Conservation (phyloP, 208 protist species). For the Acanthamoeba royreba region DNA sequence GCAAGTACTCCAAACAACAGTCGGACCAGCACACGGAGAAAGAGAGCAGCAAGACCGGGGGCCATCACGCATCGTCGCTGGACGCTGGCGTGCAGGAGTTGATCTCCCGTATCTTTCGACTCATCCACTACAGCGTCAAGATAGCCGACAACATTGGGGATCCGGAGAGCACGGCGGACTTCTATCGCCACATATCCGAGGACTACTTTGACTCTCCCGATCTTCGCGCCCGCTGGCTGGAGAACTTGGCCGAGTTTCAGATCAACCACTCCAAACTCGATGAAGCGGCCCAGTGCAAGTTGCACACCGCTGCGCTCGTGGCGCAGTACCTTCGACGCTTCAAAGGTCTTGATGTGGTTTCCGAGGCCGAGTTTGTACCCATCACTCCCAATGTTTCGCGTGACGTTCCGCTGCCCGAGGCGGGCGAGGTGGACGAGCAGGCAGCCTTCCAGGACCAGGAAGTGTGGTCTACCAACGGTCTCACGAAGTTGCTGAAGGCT, state of each 20-base stretch:
- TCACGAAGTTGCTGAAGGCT: constrained; percentile 1
- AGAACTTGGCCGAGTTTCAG: constrained; percentile 59
- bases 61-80: not conserved
- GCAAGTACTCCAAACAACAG: not conserved
- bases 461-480: not conserved
- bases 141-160: constrained; percentile 52
- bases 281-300: constrained; percentile 1
- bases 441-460: constrained; percentile 10
- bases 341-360: not conserved
- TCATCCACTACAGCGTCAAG: constrained; percentile 7
- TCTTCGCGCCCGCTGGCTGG: constrained; percentile 65
- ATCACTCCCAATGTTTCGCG: not conserved
- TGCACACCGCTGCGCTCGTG: not conserved
- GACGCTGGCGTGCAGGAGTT: not conserved
- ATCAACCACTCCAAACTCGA: constrained; percentile 4
- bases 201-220: constrained; percentile 70
- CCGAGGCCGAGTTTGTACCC: not conserved
- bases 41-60: not conserved
- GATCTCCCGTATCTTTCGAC: not conserved
- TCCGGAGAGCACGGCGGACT: constrained; percentile 65
- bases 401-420: not conserved
- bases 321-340: not conserved
- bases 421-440: not conserved
- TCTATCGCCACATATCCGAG: constrained; percentile 68
- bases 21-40: not conserved